Conservation (phyloP, 164 flowering plant genomes). For the Piper betle region DNA sequence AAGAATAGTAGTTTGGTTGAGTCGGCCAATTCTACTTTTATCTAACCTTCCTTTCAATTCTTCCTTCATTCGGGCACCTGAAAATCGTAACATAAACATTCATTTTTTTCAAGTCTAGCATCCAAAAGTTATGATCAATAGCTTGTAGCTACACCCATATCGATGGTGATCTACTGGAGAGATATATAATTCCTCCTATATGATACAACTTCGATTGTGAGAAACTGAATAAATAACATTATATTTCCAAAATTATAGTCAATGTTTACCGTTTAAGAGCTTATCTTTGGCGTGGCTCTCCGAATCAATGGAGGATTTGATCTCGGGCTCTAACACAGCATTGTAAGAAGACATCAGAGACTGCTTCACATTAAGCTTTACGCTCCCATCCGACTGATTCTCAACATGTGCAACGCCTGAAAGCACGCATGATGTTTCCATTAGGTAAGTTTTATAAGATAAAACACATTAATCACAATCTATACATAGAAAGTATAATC, state of each 20-base stretch:
- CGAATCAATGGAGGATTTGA: constrained; percentile 42
- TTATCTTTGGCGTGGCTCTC: constrained; percentile 1
- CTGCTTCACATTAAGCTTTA: constrained; percentile 51
- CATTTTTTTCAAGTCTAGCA: no score
- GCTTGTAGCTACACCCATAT: no score
- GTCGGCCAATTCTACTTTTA: constrained; percentile 28
- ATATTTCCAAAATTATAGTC: no score
- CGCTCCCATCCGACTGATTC: constrained; percentile 39
- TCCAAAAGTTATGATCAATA: no score
- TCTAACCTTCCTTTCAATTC: constrained; percentile 5
- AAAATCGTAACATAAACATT: no score
- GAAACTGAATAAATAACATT: no score
- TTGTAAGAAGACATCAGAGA: constrained; percentile 49
- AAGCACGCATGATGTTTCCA: not conserved
- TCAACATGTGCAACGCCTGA: constrained; percentile 59
- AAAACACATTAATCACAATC: no score
- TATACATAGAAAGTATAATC: no score
- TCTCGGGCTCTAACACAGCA: constrained; percentile 49
- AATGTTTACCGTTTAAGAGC: not conserved
- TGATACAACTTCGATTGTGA: no score
- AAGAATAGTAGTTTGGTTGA: constrained; percentile 52
- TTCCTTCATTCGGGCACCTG: not conserved
- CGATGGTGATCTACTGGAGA: no score
- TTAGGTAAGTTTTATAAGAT: not conserved
- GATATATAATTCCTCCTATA: no score